Conservation (phyloP, 139 green algal genomes). For the Tetraselmis chui region DNA sequence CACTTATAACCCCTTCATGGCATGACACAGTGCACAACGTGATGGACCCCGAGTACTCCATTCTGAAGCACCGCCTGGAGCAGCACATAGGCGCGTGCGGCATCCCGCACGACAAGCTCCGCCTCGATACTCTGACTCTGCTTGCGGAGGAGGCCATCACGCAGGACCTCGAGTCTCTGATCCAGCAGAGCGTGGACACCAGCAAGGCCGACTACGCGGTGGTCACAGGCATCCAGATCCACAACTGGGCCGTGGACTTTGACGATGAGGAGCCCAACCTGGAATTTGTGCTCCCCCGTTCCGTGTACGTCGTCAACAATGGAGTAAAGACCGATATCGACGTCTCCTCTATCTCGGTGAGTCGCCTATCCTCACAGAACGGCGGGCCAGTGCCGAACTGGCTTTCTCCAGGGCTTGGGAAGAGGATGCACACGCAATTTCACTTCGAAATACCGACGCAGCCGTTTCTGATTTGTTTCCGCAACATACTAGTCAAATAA, state of each 20-base stretch:
- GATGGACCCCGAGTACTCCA: constrained; percentile 29
- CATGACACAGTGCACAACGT: constrained; percentile 8
- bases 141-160: constrained; percentile 64
- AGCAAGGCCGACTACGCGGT: constrained; percentile 78
- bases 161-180: constrained; percentile 81
- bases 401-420: too few species aligned
- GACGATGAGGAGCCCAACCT: constrained; percentile 43
- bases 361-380: too few species aligned
- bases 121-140: constrained; percentile 20
- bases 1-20: not conserved
- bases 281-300: constrained; percentile 61
- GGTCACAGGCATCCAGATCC: constrained; percentile 81
- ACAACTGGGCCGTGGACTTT: constrained; percentile 62
- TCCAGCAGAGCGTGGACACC: constrained; percentile 67
- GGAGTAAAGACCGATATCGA: constrained; percentile 65
- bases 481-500: not conserved
- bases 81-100: constrained; percentile 3
- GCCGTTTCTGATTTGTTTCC: not conserved
- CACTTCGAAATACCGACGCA: too few species aligned
- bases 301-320: constrained; percentile 66
- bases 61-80: constrained; percentile 24
- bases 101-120: constrained; percentile 5
- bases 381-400: too few species aligned
- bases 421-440: too few species aligned
- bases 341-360: constrained; percentile 41